Percentiles rank a stretch among this genome's conserved stretches.
Evolutionary conservation across 2,329 filamentous ascomycete genomes (phyloP).

Genomic region (Pestalotiopsis sp.): DNA sequence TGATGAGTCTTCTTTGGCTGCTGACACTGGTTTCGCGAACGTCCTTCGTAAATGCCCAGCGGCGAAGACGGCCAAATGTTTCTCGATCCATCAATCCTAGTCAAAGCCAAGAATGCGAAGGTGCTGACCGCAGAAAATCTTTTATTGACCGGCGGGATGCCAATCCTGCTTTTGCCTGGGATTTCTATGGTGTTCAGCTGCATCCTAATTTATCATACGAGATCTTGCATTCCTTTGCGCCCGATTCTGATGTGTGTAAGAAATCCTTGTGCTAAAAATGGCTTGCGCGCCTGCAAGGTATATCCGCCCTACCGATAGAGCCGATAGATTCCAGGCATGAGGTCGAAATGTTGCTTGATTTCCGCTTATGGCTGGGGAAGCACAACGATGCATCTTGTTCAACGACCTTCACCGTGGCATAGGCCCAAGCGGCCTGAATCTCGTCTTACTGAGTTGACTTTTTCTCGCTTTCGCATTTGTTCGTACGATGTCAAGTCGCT

Average conservation of each 20-base stretch:
- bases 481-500: too few relatives aligned
- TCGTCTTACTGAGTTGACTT: too few relatives aligned
- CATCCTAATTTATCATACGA: neutral
- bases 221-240: neutral
- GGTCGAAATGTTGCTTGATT: neutral
- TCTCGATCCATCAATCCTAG: too few relatives aligned
- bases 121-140: neutral
- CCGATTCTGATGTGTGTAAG: neutral
- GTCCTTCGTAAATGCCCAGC: too few relatives aligned
- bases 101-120: neutral
- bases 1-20: neutral
- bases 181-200: neutral
- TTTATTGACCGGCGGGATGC: neutral
- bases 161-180: neutral
- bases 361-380: neutral
- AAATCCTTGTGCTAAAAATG: neutral
- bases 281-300: neutral
- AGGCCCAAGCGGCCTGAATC: too few relatives aligned
- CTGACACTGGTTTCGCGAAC: too few relatives aligned
- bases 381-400: neutral
- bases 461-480: too few relatives aligned
- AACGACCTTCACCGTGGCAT: too few relatives aligned
- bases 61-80: too few relatives aligned
- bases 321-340: neutral
- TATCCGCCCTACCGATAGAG: neutral